Evolutionary conservation across 2,329 filamentous ascomycete genomes (phyloP), one percentile per base, ranked within the genome.

Genomic region (Colletotrichum navitas): DNA sequence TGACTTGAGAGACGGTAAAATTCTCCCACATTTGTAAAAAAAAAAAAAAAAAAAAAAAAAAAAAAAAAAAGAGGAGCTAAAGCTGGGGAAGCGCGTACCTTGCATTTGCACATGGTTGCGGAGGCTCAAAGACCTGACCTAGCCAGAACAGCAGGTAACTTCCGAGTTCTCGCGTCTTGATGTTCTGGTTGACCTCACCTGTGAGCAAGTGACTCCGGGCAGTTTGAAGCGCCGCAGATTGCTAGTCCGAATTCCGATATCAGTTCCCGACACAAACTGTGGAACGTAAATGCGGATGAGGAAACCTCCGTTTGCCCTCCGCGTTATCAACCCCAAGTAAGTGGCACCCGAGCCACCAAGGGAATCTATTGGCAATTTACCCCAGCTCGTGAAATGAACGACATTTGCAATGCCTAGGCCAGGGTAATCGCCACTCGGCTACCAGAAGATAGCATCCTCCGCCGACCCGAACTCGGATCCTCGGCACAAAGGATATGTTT

Each of bases 31-130:
- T 55, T 49, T 29, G 62, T 54, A 10, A 12, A 11, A 59, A 60
- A 24, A 47, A 63, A 68, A n/a, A n/a, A n/a, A n/a, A n/a, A n/a
- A n/a, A n/a, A n/a, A n/a, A n/a, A n/a, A n/a, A n/a, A n/a, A n/a
- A n/a, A n/a, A n/a, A n/a, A n/a, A n/a, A n/a, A n/a, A n/a, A n/a
- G n/a, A n/a, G n/a, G n/a, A n/a, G n/a, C n/a, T n/a, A n/a, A n/a
- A 45, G 43, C 59, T 68, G 65, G 65, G 60, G 69, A 72, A 64
- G 59, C 54, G 65, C 65, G 69, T 72, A 60, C 69, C 69, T 71
- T 72, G 60, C 65, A 69, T 69, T 41, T 32, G 21, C 65, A 59
- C 59, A 68, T 64, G 64, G 34, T 61, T 70, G 39, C 43, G 24
- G n/a, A 72, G 56, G 47, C 45, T 47, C 45, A 5, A 29, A 14